Evolutionary conservation across 1,284 basidiomycete genomes (phyloP), one percentile per base, ranked within the genome.

Genomic region (Ceratobasidium sp.): DNA sequence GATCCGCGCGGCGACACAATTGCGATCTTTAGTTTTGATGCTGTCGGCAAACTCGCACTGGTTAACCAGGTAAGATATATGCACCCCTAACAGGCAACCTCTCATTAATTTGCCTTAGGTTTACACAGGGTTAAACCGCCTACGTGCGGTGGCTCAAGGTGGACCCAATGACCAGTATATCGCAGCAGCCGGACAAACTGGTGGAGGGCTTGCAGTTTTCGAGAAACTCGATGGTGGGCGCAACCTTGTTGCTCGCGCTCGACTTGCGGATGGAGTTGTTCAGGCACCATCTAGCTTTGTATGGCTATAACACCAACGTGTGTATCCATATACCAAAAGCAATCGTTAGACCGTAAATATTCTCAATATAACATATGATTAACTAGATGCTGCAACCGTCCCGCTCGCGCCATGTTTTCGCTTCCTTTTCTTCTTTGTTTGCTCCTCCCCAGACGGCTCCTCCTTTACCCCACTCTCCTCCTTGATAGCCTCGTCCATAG

Each of bases 121-220:
- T 35, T 89, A 84, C 78, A 90, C 88, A 0, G 88, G 89, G n/a
- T 80, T 91, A 61, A 81, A 87, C 75, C 87, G 89, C 78, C 85
- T 90, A 63, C 83, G 89, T 28, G 88, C 87, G 3, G 89, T 90
- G 87, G 82, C 85, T 78, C 82, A 89, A 63, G 87, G 88, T 6
- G 85, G 86, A 3, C 83, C 83, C 7, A 85, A 87, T 61, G 78
- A 77, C 57, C 84, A 85, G 77, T 90, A 85, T 77, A 80, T 91
- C 57, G 82, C 88, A 55, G 87, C 87, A 35, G 83, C 83, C 28
- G 88, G 89, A 1, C 82, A 82, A 52, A 84, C 82, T 2, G 87
- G 87, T n/a, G 87, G 84, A 0, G 89, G 90, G 0, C 84, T 88
- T 16, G 83, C 86, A 70, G 81, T 90, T 38, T 84, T 87, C 74